Evolutionary conservation across 768 basidiomycete genomes (phyloP).

Genomic region (Kwoniella shandongensis): DNA sequence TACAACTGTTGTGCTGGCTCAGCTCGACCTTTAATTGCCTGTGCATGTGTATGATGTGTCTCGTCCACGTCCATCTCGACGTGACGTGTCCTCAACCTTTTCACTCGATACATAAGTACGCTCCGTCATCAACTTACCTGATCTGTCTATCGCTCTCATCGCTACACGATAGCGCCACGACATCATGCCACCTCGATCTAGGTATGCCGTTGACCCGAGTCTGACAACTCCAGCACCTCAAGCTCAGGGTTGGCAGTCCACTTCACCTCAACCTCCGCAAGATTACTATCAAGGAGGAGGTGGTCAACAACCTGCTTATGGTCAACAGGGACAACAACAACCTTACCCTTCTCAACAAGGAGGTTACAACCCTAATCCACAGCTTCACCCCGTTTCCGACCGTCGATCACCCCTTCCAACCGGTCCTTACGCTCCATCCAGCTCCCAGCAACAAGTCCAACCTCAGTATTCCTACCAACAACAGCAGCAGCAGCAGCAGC

Average conservation of each 20-base stretch:
- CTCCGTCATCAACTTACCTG: too few relatives aligned
- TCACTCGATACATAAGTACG: too few relatives aligned
- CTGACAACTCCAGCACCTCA: conserved; percentile 23
- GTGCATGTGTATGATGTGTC: too few relatives aligned
- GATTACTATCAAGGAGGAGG: conserved; percentile 20
- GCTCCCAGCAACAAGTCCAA: conserved; percentile 19
- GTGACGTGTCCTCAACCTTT: conserved; percentile 11
- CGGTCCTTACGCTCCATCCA: conserved; percentile 27
- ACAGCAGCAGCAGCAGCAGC: conserved; percentile 16
- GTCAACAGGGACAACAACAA: conserved; percentile 22
- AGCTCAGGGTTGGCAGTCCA: conserved; percentile 5
- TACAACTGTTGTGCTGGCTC: too few relatives aligned
- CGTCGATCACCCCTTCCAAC: conserved; percentile 23
- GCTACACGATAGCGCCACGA: background rate
- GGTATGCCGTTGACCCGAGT: conserved; percentile 50
- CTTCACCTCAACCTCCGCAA: conserved; percentile 13
- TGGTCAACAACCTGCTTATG: conserved; percentile 21
- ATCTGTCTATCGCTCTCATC: too few relatives aligned
- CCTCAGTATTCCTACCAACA: conserved; percentile 22
- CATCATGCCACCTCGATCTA: conserved; percentile 44
- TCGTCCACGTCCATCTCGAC: too few relatives aligned
- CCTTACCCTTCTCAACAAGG: conserved; percentile 3
- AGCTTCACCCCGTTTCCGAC: conserved; percentile 33
- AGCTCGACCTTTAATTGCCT: too few relatives aligned
- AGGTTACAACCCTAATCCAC: conserved; percentile 29